Evolutionary conservation across 306 rosid genomes (phyloP).

Genomic region (Cicer arietinum): DNA sequence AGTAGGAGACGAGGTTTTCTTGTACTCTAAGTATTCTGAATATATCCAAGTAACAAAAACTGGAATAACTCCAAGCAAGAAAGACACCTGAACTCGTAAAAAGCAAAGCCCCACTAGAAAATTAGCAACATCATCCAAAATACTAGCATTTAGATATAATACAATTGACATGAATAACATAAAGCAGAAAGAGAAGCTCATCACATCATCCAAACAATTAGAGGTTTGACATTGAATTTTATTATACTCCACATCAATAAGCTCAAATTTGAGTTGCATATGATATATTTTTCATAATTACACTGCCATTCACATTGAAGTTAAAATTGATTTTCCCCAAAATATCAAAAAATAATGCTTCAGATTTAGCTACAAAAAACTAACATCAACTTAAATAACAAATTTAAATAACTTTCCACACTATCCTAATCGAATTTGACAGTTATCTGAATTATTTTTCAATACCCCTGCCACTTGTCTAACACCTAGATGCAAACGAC

Average conservation of each 20-base stretch:
- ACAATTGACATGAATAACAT: background rate
- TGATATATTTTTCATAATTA: conserved; percentile 8
- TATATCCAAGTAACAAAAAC: conserved; percentile 90
- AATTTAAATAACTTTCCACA: background rate
- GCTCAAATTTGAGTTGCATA: conserved; percentile 8
- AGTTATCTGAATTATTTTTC: background rate
- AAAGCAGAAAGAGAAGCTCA: conserved; percentile 29
- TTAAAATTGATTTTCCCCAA: conserved; percentile 17
- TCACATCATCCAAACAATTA: background rate
- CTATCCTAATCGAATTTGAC: conserved; percentile 14
- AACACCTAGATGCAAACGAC: background rate
- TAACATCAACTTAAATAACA: conserved; percentile 11
- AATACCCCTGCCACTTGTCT: too few relatives aligned
- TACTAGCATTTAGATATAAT: conserved; percentile 14
- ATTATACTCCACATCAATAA: conserved; percentile 12
- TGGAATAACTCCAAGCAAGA: conserved; percentile 87
- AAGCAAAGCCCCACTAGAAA: conserved; percentile 46
- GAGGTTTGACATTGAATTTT: background rate
- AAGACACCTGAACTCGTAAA: conserved; percentile 74
- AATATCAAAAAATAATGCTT: background rate
- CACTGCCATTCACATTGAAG: background rate
- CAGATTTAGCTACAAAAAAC: conserved; percentile 33
- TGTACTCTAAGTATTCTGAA: conserved; percentile 89
- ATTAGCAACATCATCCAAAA: conserved; percentile 5
- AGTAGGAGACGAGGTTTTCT: conserved; percentile 63